Percentiles rank a stretch among this genome's conserved stretches.
These are phyloP conservation scores for Ceratocystis papillata DNA, from an alignment of 2,329 filamentous ascomycete species.

Conservation along the genomic window DNA sequence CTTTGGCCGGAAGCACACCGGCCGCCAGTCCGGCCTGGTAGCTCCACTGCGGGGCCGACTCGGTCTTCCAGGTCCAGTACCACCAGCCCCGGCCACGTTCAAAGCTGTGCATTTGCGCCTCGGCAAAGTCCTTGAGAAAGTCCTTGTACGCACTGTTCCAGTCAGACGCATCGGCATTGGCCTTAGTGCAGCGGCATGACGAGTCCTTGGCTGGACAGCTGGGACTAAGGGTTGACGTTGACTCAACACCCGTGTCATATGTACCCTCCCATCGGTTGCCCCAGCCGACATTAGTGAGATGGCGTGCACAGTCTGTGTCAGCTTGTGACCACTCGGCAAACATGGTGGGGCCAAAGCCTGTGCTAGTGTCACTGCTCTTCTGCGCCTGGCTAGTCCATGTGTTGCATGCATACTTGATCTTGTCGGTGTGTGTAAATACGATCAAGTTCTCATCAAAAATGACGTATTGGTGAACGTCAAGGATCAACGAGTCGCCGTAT, in stretches of 20 bases:
- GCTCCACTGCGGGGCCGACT: conserved; percentile 79
- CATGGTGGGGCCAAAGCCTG: conserved; percentile 84
- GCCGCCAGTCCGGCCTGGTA: conserved; percentile 69
- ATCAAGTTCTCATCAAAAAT: conserved; percentile 93
- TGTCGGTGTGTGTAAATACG: conserved; percentile 65
- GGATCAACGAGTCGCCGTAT: conserved; percentile 55
- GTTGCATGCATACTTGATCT: conserved; percentile 75
- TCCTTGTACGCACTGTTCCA: conserved; percentile 70
- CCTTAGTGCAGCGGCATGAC: conserved; percentile 60
- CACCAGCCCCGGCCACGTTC: conserved; percentile 95
- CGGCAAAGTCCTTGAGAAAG: conserved; percentile 80
- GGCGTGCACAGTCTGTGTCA: conserved; percentile 81
- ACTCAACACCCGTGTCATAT: conserved; percentile 54
- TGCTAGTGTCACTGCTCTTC: conserved; percentile 58
- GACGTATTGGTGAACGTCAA: conserved; percentile 98
- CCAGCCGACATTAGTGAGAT: conserved; percentile 80
- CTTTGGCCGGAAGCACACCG: conserved; percentile 67
- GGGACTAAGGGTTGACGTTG: conserved; percentile 53
- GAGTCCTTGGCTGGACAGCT: conserved; percentile 59
- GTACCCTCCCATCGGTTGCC: conserved; percentile 91
- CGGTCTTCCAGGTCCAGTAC: conserved; percentile 98
- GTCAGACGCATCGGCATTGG: conserved; percentile 59
- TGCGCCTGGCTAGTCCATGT: conserved; percentile 75
- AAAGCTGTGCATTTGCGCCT: conserved; percentile 92
- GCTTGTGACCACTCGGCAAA: conserved; percentile 97